Percentiles rank a stretch among this genome's conserved stretches.
phyloP scores from a whole-genome alignment of 2,329 filamentous ascomycete species.

The Neocatenulostroma microsporum region DNA sequence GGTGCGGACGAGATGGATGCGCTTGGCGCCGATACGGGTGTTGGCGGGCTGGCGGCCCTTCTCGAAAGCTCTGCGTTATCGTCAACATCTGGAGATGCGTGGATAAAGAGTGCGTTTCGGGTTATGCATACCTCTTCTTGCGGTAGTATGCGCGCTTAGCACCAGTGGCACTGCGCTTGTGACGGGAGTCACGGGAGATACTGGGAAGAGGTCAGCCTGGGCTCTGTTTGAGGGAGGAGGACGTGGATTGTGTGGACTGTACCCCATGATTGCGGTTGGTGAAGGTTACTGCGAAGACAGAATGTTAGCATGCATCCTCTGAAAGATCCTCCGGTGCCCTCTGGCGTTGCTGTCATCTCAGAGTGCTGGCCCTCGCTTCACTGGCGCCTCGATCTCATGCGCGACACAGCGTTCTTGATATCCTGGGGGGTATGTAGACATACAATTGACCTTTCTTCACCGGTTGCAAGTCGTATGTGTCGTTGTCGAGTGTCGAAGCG shows the following conservation, averaged over 20 bases:
- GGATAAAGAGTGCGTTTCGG: conserved; percentile 46
- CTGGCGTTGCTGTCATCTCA: too few species aligned
- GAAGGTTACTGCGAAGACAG: conserved; percentile 36
- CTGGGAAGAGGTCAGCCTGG: conserved; percentile 41
- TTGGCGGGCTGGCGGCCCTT: conserved; percentile 98
- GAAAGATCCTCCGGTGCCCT: too few species aligned
- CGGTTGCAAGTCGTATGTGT: conserved; percentile 3
- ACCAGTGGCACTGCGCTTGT: conserved; percentile 99
- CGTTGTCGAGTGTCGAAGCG: conserved; percentile 4
- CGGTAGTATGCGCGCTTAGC: conserved; percentile 65
- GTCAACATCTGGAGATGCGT: conserved; percentile 56
- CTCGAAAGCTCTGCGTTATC: conserved; percentile 91
- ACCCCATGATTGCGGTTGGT: conserved; percentile 47
- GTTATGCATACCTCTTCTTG: conserved; percentile 54
- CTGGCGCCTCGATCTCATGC: too few species aligned
- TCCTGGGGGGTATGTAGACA: too few species aligned
- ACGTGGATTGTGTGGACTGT: conserved; percentile 27
- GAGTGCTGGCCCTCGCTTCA: too few species aligned
- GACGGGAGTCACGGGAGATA: conserved; percentile 99
- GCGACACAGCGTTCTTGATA: too few species aligned
- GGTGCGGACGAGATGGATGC: conserved; percentile 92
- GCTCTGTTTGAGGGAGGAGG: conserved; percentile 7
- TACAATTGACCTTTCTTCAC: conserved; percentile 9
- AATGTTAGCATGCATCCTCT: too few species aligned
- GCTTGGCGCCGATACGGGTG: conserved; percentile 97